Evolutionary conservation across 2,329 filamentous ascomycete genomes (phyloP), one percentile per base, ranked within the genome.

Genomic region (Lasiodiplodia gonubiensis): DNA sequence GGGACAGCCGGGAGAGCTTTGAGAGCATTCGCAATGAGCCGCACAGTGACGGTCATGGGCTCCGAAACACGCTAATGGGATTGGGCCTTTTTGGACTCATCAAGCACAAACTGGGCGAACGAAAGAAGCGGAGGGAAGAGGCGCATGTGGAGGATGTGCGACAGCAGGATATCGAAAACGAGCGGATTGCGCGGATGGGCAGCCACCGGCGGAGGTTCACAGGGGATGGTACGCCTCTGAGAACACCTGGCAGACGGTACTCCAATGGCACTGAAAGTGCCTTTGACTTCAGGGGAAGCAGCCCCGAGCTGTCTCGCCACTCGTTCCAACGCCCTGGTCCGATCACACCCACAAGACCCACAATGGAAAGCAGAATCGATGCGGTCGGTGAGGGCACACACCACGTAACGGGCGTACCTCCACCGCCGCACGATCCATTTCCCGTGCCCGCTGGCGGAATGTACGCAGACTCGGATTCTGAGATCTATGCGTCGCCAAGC

Each of bases 191-290:
- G 57, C 81, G 86, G 71, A 80, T 80, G 65, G 83, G 85, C 68
- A 86, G 86, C 42, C 85, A 74, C 30, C 74, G 85, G n/a, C 87
- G 88, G 25, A 84, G 84, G 71, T 92, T 87, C 69, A 92, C 90
- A 2, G 90, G 88, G 33, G 91, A 93, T 74, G 89, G 89, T 21
- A 74, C 76, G 3, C 70, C 69, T 10, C 70, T 73, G 54, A 63
- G 42, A 63, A 74, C 74, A 60, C 67, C 66, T 57, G 70, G 72
- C 35, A 71, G 75, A 49, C 74, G 74, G 12, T 71, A 72, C 35
- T 80, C 78, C 10, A 80, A 83, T 14, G 77, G 82, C 21, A 63
- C 59, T n/a, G 75, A 81, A 25, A 79, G 81, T n/a, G 78, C 82
- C 51, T 79, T 74, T 51, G 79, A 79, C 6, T 73, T 82, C 37